Evolutionary conservation across 768 basidiomycete genomes (phyloP), one percentile per base, ranked within the genome.

Genomic region (Lyophyllum shimeji): DNA sequence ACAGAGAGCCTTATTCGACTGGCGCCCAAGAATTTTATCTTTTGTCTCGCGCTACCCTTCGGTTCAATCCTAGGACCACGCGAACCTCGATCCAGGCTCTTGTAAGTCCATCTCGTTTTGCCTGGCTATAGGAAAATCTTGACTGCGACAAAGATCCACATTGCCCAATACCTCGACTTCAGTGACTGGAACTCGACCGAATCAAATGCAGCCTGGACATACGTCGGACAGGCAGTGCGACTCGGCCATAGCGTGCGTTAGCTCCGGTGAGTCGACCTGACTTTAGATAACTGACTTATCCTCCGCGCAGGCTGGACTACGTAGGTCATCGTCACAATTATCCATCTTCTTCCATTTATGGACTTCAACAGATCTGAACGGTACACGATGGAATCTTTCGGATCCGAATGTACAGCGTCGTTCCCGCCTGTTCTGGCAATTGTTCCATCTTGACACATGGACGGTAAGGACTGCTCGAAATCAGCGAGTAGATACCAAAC

Each of bases 401-500:
- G 72, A 76, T 24, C 67, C 70, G 20, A 67, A 74, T 39, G 65
- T 72, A 17, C 73, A 83, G 55, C 72, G 76, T 52, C 81, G 88
- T 17, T 78, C 74, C 51, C 74, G 74, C 20, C 70, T 86, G 11
- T 89, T 89, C 64, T 91, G 87, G 86, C 81, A 85, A 46, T 66
- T 89, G n/a, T 89, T 86, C 62, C 60, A 74, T 23, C 65, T 81
- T 25, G 89, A 90, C 61, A 83, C 84, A 0, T 82, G 81, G 77
- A 68, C 80, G 37, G 89, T 90, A 61, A 46, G 71, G 60, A 11
- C 21, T n/a, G 4, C 40, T 45, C 50, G 20, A 12, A 20, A 18
- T n/a, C 53, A 58, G 8, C 43, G 24, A 17, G 20, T 20, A 7
- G 23, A 50, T 13, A 29, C 15, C 17, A 40, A 45, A 25, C 31